Base-by-base conservation (phyloP, 2,329 filamentous ascomycete species). In the Arthrobotrys musiformis region DNA sequence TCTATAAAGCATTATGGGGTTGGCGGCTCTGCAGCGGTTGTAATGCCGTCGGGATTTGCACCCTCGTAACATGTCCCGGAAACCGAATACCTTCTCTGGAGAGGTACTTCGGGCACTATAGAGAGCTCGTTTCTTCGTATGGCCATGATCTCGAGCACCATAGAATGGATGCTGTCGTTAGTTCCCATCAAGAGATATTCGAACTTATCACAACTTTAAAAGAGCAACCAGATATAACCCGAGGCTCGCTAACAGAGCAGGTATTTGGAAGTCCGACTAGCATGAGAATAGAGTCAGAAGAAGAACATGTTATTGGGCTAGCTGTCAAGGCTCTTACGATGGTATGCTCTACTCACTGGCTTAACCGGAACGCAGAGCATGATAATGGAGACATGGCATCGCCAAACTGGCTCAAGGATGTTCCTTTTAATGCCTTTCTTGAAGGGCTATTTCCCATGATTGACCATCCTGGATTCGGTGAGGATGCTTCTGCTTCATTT, bases 311-410 rank as follows among this genome's bases (percentile, higher is more conserved):
- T 6, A 70, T 82, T 17, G 79, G 81, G 50, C 40, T 82, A 6
- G 79, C 81, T 11, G 80, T 81, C 8, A 79, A 74, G 22, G 68
- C 79, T 15, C 78, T 81, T 30, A 74, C 80, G 11, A 82, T 81
- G 80, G 75, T 81, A 35, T 80, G 80, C 62, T 80, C 80, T 37
- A 80, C 80, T 24, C 64, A 69, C n/a, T 70, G 68, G 24, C 60
- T 75, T 5, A 58, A 62, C 2, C 79, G 79, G 22, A 79, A 78
- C 35, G 75, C 78, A 13, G 64, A 63, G 2, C 30, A 81, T n/a
- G 68, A 81, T 15, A 80, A 81, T 52, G 54, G 79, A 62, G 80
- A 81, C 28, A 54, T 50, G 37, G 68, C 69, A n/a, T 79, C 79
- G 33, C 56, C 77, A 15, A 69, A 54, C 17, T 82, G 81, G 80